These are phyloP conservation scores for Rhizophagus sp. DNA, from an alignment of 192 early-diverging fungal species.

Conservation along the genomic window DNA sequence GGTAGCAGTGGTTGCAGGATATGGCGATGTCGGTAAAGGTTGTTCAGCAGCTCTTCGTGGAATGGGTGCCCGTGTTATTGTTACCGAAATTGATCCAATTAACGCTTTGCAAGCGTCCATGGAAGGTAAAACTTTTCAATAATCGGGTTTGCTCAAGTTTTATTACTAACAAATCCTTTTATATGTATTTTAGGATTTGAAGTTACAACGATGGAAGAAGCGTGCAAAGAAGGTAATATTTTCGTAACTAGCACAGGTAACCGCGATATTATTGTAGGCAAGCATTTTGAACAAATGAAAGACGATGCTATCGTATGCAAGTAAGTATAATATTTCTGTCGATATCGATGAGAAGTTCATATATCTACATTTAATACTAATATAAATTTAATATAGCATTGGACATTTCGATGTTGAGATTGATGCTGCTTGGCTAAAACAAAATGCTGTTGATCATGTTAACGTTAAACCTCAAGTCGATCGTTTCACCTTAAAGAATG, in stretches of 20 bases:
- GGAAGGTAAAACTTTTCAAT: slow-evolving; percentile 61
- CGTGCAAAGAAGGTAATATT: slow-evolving; percentile 90
- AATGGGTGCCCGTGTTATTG: slow-evolving; percentile 97
- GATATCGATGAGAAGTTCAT: neutral
- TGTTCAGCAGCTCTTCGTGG: slow-evolving; percentile 96
- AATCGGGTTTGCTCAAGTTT: slow-evolving; percentile 10
- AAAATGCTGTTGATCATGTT: slow-evolving; percentile 81
- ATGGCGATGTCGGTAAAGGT: slow-evolving; percentile 99
- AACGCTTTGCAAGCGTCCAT: slow-evolving; percentile 99
- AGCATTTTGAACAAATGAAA: slow-evolving; percentile 92
- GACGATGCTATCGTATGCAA: slow-evolving; percentile 99
- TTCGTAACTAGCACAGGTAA: slow-evolving; percentile 99
- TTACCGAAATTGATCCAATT: slow-evolving; percentile 99
- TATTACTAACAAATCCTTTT: neutral
- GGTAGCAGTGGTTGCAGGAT: slow-evolving; percentile 96
- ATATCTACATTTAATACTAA: neutral
- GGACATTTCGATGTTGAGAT: slow-evolving; percentile 99
- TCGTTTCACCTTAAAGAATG: slow-evolving; percentile 89
- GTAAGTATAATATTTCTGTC: neutral
- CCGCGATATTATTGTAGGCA: slow-evolving; percentile 96
- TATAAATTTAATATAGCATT: slow-evolving; percentile 56
- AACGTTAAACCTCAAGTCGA: slow-evolving; percentile 99
- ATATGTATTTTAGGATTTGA: slow-evolving; percentile 69
- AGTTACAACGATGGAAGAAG: slow-evolving; percentile 99
- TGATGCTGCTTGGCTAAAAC: slow-evolving; percentile 98